Evolutionary conservation across 305 asterid genomes (phyloP), one percentile per base, ranked within the genome.

Genomic region (Solanum hybrid): DNA sequence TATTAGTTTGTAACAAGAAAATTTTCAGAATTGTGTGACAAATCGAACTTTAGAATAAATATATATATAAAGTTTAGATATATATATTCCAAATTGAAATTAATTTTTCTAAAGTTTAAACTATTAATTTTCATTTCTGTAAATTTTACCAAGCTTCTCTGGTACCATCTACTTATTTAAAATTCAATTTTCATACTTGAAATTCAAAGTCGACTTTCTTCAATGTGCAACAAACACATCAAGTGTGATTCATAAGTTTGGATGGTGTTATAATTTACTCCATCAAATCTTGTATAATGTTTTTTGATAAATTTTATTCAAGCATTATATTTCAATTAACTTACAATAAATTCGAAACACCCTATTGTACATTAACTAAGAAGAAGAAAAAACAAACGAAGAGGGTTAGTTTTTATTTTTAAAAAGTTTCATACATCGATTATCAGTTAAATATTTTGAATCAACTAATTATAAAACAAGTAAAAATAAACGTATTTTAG

Each of bases 61-160:
- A 40, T 14, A 46, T 42, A 33, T 40, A 40, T 42, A 42, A 42
- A 42, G 6, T 42, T 42, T 9, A 8, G 13, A 67, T 3, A 73
- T 73, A 28, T 73, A 28, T 73, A 8, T 28, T 26, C 4, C 0
- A 6, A 74, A 74, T 7, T 29, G 1, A 74, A 29, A 3, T 13
- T 51, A 29, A 7, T 74, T 74, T 74, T 74, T 74, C 0, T 74
- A 1, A 74, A 74, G 6, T 74, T 74, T 3, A 20, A 74, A 29
- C 1, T 14, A 3, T 2, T 0, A 1, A 13, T 0, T 0, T 74
- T 74, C 1, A 12, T 73, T 5, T 28, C 1, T 5, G 1, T 26
- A 0, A 26, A 73, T 26, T 5, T 73, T 12, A 2, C 4, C 9
- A 73, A 26, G 2, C 7, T 73, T 11, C 4, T 26, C 8, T 3